Evolutionary conservation across 2,329 filamentous ascomycete species (phyloP).

Genomic region (Pestalotiopsis sp.): DNA sequence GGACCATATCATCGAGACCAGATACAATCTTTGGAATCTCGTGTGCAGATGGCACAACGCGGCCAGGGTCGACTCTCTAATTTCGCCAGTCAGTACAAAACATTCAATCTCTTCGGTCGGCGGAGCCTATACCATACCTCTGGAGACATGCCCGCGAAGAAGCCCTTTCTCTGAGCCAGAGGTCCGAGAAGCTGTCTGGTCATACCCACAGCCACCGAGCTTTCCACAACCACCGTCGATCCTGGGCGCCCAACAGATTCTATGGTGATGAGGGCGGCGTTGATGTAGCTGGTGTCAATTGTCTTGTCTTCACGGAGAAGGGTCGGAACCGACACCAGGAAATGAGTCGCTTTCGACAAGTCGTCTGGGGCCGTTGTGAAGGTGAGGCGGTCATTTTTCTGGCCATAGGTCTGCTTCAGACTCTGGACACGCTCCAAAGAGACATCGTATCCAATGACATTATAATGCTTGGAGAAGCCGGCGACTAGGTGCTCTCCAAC

Average conservation of each 20-base stretch:
- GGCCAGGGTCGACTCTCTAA: slow-evolving; percentile 53
- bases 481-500: slow-evolving; percentile 52
- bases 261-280: slow-evolving; percentile 45
- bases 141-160: slow-evolving; percentile 53
- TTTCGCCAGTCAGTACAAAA: background rate
- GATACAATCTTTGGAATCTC: slow-evolving; percentile 57
- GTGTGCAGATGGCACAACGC: slow-evolving; percentile 39
- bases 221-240: slow-evolving; percentile 53
- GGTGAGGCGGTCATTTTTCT: slow-evolving; percentile 25
- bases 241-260: slow-evolving; percentile 43
- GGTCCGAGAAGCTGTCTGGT: slow-evolving; percentile 52
- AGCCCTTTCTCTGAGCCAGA: slow-evolving; percentile 41
- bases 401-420: slow-evolving; percentile 26
- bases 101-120: background rate
- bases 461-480: slow-evolving; percentile 42
- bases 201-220: slow-evolving; percentile 57
- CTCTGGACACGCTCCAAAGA: slow-evolving; percentile 40
- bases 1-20: slow-evolving; percentile 48
- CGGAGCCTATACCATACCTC: slow-evolving; percentile 31
- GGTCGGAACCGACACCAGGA: slow-evolving; percentile 57
- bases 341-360: slow-evolving; percentile 48
- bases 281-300: slow-evolving; percentile 50
- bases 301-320: slow-evolving; percentile 47
- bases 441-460: slow-evolving; percentile 52
- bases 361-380: slow-evolving; percentile 41